These are phyloP conservation scores for Fraxinus xanthoxyloides DNA, from an alignment of 305 asterid species.

Conservation along the genomic window DNA sequence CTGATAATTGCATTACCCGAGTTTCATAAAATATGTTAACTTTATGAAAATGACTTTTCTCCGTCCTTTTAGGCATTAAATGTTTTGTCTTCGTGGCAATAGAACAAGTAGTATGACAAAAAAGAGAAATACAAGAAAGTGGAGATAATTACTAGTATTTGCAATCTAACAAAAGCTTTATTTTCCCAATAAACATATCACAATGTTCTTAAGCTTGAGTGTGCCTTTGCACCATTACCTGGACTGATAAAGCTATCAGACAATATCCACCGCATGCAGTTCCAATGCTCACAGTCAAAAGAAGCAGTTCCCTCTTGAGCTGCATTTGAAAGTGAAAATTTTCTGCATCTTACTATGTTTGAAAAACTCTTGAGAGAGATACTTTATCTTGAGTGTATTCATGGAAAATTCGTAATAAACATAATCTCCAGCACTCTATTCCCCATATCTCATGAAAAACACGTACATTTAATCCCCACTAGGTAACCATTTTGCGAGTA, in stretches of 20 bases:
- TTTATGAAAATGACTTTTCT: background rate
- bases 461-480: background rate
- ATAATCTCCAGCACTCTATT: background rate
- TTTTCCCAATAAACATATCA: conserved; percentile 1
- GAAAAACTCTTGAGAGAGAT: conserved; percentile 2
- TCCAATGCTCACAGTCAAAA: conserved; percentile 77
- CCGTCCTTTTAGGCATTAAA: background rate
- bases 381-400: background rate
- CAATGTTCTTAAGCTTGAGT: conserved; percentile 1
- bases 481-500: background rate
- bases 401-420: background rate
- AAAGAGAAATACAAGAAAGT: background rate
- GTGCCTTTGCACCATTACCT: conserved; percentile 43
- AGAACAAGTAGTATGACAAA: background rate
- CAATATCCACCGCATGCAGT: conserved; percentile 91
- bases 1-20: background rate
- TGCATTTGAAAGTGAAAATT: conserved; percentile 37
- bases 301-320: conserved; percentile 88
- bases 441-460: background rate
- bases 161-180: background rate
- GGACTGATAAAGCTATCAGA: conserved; percentile 62
- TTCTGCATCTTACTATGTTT: conserved; percentile 12
- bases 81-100: background rate
- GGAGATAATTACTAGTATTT: background rate
- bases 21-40: background rate